Evolutionary conservation across 805 yeast genomes (phyloP), one percentile per base, ranked within the genome.

Genomic region (Ogataea paradorogensis): DNA sequence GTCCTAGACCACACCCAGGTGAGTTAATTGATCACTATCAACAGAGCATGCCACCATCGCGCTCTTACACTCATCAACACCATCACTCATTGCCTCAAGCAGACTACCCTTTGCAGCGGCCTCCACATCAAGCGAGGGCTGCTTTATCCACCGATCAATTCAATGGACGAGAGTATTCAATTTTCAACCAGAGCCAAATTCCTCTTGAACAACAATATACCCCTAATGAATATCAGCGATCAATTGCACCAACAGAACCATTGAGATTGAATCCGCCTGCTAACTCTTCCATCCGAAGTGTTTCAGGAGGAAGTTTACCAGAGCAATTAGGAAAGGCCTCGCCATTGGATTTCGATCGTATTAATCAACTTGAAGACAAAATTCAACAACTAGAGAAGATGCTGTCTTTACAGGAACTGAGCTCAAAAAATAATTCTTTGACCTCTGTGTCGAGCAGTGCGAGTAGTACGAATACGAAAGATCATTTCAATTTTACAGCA

Each of bases 351-450:
- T 48, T 44, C 24, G 50, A 50, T 6, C 46, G 61, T 33, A 59
- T 61, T 25, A 51, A 50, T 33, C 42, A 40, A n/a, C 43, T 61
- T n/a, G 66, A 61, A 30, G 65, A 58, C 16, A 61, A 61, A 36
- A 56, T 61, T 15, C 57, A 57, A 27, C 48, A 50, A 23, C 45
- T 61, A 23, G 65, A 61, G 35, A 48, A 48, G 27, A 51, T 55
- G 31, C 43, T 61, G 24, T 53, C 56, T 7, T 23, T 48, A 27
- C 55, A 52, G 32, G 58, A 53, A 5, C 32, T 55, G 27, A 35
- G 40, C 14, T 27, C 34, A 21, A 35, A 47, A 21, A 40, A 40
- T 14, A 33, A 42, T 11, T 45, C 53, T 8, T 28, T 33, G 5
- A 36, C 46, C 9, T 49, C 55, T 9, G 40, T 50, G 11, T 42